A percentile compares a stretch with the other conserved stretches of the same genome.
These are phyloP conservation scores for Colletotrichum gigasporum DNA, from an alignment of 2,329 filamentous ascomycete genomes.

Conservation along the genomic window DNA sequence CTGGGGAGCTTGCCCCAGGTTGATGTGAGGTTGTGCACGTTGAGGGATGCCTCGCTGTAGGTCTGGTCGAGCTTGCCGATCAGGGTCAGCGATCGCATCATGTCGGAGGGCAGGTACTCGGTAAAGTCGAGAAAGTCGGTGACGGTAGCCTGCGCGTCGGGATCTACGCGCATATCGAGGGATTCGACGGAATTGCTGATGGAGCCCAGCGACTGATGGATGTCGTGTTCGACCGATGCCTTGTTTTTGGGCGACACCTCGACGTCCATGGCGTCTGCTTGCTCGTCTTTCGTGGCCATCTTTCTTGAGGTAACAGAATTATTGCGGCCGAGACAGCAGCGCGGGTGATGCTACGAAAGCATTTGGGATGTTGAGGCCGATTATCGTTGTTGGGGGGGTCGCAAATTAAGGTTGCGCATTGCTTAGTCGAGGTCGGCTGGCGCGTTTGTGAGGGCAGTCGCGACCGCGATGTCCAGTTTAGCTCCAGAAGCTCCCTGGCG, in stretches of 20 bases:
- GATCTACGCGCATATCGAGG: slow-evolving; percentile 65
- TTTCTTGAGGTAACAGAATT: not conserved
- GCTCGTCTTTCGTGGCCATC: slow-evolving; percentile 35
- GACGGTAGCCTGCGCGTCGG: slow-evolving; percentile 75
- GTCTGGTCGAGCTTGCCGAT: slow-evolving; percentile 71
- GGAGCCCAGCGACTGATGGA: slow-evolving; percentile 38
- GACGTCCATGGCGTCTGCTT: slow-evolving; percentile 39
- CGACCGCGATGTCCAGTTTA: slow-evolving; percentile 21
- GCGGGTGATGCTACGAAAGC: not conserved
- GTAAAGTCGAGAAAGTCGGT: slow-evolving; percentile 77
- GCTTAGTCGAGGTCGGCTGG: slow-evolving; percentile 17
- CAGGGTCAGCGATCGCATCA: slow-evolving; percentile 71
- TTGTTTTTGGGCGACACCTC: slow-evolving; percentile 47
- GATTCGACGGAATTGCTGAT: slow-evolving; percentile 51
- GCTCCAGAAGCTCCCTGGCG: slow-evolving; percentile 27
- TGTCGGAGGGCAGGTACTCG: slow-evolving; percentile 74
- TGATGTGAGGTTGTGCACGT: slow-evolving; percentile 65
- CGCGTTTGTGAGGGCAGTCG: slow-evolving; percentile 26
- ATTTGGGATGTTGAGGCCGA: not conserved
- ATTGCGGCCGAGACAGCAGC: not conserved
- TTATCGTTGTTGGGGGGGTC: not conserved
- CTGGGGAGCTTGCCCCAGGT: slow-evolving; percentile 65
- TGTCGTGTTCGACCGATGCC: slow-evolving; percentile 39
- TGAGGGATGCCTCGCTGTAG: slow-evolving; percentile 64
- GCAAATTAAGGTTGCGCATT: slow-evolving; percentile 13